phyloP scores from a whole-genome alignment of 2,329 filamentous ascomycete species.

The Ceratocystis cubensis region DNA sequence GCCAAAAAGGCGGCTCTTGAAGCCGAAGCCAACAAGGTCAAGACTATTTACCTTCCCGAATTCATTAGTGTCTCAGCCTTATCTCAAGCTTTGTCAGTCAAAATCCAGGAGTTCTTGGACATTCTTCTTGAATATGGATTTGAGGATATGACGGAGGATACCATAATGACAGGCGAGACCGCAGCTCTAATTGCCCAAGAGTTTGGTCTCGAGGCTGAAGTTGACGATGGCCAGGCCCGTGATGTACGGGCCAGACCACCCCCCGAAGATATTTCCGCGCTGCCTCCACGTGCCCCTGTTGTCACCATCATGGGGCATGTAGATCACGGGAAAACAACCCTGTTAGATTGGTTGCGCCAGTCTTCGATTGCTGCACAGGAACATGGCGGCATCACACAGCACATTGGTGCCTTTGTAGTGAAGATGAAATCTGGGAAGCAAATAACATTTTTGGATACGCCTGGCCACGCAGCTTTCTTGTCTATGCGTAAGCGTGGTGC shows the following conservation, averaged over 20 bases:
- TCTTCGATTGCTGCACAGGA: constrained; percentile 84
- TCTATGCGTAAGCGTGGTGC: constrained; percentile 93
- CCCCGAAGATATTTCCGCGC: constrained; percentile 50
- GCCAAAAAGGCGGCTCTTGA: constrained; percentile 15
- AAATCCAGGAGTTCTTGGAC: constrained; percentile 54
- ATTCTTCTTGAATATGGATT: constrained; percentile 82
- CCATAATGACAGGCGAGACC: constrained; percentile 80
- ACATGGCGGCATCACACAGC: constrained; percentile 94
- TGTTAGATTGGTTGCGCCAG: constrained; percentile 85
- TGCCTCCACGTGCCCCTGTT: constrained; percentile 74
- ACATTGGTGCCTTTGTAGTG: constrained; percentile 95
- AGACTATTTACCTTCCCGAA: constrained; percentile 67
- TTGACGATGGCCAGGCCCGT: constrained; percentile 50
- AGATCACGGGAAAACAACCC: constrained; percentile 95
- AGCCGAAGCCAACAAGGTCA: constrained; percentile 32
- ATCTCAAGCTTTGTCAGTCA: constrained; percentile 60
- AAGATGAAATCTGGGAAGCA: constrained; percentile 71
- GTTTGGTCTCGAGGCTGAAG: constrained; percentile 78
- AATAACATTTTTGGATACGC: constrained; percentile 95
- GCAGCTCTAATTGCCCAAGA: constrained; percentile 83
- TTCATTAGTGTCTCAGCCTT: constrained; percentile 83
- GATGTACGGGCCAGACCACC: constrained; percentile 62
- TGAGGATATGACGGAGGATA: constrained; percentile 67
- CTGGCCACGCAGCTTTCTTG: constrained; percentile 88
- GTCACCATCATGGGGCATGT: constrained; percentile 99